phyloP scores from a whole-genome alignment of 2,329 filamentous ascomycete species.

The Simplicillium sp. region DNA sequence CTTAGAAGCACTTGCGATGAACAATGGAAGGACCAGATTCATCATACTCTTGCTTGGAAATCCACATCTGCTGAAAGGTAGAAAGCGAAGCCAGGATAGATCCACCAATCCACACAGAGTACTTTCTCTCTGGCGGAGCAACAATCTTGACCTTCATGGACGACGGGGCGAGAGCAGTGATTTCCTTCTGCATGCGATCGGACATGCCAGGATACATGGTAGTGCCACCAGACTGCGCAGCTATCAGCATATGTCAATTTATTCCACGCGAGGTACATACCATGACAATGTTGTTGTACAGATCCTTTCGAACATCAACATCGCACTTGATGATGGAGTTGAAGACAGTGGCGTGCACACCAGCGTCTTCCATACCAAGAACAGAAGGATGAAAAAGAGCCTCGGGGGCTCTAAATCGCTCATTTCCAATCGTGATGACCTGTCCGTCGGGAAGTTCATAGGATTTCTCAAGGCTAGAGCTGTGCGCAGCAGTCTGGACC shows the following conservation, averaged over 20 bases:
- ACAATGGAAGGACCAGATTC: conserved; percentile 94
- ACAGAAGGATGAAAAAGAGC: conserved; percentile 99
- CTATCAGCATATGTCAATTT: not conserved
- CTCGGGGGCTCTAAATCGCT: conserved; percentile 99
- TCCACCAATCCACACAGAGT: conserved; percentile 98
- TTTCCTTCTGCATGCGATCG: conserved; percentile 99
- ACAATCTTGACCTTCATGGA: conserved; percentile 99
- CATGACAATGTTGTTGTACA: conserved; percentile 99
- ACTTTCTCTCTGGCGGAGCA: conserved; percentile 93
- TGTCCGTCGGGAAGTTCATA: conserved; percentile 99
- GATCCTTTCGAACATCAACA: conserved; percentile 98
- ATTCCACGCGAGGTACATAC: conserved; percentile 44
- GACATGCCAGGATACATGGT: conserved; percentile 99
- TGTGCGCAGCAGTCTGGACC: conserved; percentile 98
- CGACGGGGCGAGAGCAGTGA: conserved; percentile 95
- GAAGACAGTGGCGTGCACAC: conserved; percentile 99
- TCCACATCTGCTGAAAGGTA: conserved; percentile 99
- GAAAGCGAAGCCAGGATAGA: conserved; percentile 93
- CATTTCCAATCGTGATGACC: conserved; percentile 99
- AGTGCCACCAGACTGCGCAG: conserved; percentile 86
- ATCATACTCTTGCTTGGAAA: conserved; percentile 99
- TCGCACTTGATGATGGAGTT: conserved; percentile 99
- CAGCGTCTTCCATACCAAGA: conserved; percentile 94
- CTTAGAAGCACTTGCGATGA: conserved; percentile 61
- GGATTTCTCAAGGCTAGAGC: conserved; percentile 97